Conservation (phyloP, 2,329 filamentous ascomycete species). For the Amylocarpus encephaloides region DNA sequence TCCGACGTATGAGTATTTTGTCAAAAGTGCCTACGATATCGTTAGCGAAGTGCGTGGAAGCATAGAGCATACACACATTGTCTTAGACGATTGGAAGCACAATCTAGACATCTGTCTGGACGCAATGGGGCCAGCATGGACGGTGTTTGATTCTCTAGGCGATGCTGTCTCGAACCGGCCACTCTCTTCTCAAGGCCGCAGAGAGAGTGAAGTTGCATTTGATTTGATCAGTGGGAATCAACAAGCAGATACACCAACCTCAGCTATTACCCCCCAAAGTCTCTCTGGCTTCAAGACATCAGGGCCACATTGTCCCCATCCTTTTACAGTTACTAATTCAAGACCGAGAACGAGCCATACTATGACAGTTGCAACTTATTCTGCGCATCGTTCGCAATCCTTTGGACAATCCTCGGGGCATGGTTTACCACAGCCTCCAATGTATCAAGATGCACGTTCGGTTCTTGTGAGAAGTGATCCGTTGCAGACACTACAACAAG, state of each 20-base stretch:
- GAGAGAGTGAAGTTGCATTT: conserved; percentile 26
- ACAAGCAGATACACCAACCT: conserved; percentile 19
- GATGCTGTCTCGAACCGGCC: conserved; percentile 13
- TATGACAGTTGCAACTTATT: conserved; percentile 3
- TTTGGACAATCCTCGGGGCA: conserved; percentile 17
- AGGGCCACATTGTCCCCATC: conserved; percentile 19
- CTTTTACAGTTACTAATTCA: conserved; percentile 8
- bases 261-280: conserved; percentile 23
- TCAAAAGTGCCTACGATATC: conserved; percentile 32
- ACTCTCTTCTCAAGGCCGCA: conserved; percentile 9
- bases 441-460: conserved; percentile 20
- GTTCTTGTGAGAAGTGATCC: conserved; percentile 1
- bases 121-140: conserved; percentile 27
- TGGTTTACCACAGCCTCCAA: conserved; percentile 12
- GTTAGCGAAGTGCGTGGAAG: conserved; percentile 25
- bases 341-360: conserved; percentile 10
- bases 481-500: not conserved
- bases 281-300: conserved; percentile 18
- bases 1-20: conserved; percentile 37
- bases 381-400: conserved; percentile 11
- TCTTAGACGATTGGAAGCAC: conserved; percentile 28
- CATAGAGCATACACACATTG: conserved; percentile 27
- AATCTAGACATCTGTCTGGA: conserved; percentile 25
- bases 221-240: conserved; percentile 25
- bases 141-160: conserved; percentile 24